Evolutionary conservation across 305 asterid species (phyloP).

Genomic region (Nicotiana rustica): DNA sequence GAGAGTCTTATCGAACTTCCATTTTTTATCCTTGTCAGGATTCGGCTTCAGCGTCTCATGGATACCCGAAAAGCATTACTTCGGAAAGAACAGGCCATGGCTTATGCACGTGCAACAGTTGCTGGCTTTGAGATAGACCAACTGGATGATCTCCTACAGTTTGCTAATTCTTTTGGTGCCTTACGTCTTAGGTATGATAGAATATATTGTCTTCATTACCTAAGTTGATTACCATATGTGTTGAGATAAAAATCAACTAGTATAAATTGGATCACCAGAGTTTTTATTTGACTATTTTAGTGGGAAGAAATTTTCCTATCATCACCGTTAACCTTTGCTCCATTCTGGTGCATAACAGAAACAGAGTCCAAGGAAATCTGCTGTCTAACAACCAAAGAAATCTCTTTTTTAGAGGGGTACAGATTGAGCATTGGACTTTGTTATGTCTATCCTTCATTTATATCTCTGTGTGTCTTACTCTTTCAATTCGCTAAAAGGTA

Average conservation of each 20-base stretch:
- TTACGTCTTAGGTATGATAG: conserved; percentile 66
- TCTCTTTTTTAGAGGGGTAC: background rate
- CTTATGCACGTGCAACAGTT: conserved; percentile 88
- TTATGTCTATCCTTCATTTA: background rate
- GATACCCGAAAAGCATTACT: conserved; percentile 82
- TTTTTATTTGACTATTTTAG: background rate
- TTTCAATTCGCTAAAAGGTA: background rate
- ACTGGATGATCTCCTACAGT: conserved; percentile 72
- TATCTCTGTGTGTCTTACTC: background rate
- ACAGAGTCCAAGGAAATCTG: background rate
- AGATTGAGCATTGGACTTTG: background rate
- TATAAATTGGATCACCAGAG: background rate
- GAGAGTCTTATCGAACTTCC: background rate
- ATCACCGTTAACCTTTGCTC: background rate
- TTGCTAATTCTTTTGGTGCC: conserved; percentile 85
- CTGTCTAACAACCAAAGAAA: conserved; percentile 6
- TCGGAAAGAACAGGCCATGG: conserved; percentile 91
- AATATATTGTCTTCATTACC: background rate
- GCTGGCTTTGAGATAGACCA: conserved; percentile 82
- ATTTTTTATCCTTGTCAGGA: conserved; percentile 43
- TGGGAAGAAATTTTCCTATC: background rate
- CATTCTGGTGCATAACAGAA: background rate
- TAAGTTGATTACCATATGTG: background rate
- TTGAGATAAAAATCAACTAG: background rate
- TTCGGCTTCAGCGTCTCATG: conserved; percentile 71